phyloP scores from a whole-genome alignment of 495 filamentous ascomycete species.

The Neurospora sp. region DNA sequence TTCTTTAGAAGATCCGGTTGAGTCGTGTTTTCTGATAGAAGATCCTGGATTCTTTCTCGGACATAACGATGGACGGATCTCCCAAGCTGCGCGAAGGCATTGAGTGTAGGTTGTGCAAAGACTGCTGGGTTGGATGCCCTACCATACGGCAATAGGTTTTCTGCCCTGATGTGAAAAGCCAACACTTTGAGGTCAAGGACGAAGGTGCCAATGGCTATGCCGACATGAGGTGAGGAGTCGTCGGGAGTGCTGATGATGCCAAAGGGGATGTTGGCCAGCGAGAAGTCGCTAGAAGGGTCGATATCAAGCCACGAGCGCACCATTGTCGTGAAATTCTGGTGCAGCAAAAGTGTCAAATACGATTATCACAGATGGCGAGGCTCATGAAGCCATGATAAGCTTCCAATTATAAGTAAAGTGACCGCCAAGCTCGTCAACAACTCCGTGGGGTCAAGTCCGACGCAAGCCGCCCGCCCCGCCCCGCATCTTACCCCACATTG shows the following conservation, averaged over 20 bases:
- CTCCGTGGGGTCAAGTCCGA: not conserved
- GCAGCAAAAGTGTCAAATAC: not conserved
- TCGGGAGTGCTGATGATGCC: slow-evolving; percentile 65
- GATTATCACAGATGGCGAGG: not conserved
- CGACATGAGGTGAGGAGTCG: slow-evolving; percentile 48
- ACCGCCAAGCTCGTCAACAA: not conserved
- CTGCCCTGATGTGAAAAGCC: slow-evolving; percentile 45
- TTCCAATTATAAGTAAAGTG: not conserved
- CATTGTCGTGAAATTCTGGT: slow-evolving; percentile 7
- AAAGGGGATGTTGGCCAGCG: slow-evolving; percentile 84
- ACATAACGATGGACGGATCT: slow-evolving; percentile 61
- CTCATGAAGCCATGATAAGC: not conserved
- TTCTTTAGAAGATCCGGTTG: slow-evolving; percentile 23
- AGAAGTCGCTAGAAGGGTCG: slow-evolving; percentile 47
- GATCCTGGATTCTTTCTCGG: slow-evolving; percentile 59
- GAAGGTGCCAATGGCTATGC: slow-evolving; percentile 69
- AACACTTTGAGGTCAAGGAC: slow-evolving; percentile 69
- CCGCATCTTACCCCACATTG: not conserved
- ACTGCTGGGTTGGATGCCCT: slow-evolving; percentile 49
- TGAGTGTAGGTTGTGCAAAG: slow-evolving; percentile 63
- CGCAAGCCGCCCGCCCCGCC: not conserved
- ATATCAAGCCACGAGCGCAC: slow-evolving; percentile 27
- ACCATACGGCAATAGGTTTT: slow-evolving; percentile 39
- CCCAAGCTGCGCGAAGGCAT: slow-evolving; percentile 73
- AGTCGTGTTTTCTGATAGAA: slow-evolving; percentile 50